Evolutionary conservation across 495 filamentous ascomycete species (phyloP).

Genomic region (Apodospora peruviana): DNA sequence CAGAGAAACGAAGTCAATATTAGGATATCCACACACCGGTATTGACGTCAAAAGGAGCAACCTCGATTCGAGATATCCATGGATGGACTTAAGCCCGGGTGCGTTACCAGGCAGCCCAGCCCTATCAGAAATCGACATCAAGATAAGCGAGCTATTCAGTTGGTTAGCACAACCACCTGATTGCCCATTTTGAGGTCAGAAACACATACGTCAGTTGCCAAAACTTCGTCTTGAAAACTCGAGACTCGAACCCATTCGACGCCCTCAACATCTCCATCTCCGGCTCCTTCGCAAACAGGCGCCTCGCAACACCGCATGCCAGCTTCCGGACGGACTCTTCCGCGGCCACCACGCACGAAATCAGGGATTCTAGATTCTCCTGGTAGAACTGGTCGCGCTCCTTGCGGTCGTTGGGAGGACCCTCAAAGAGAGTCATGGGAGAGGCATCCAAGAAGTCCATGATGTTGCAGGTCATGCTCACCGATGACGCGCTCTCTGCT

Average conservation of each 20-base stretch:
- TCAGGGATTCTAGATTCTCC: slow-evolving; percentile 43
- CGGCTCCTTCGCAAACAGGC: slow-evolving; percentile 37
- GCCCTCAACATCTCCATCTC: slow-evolving; percentile 31
- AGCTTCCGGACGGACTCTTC: slow-evolving; percentile 44
- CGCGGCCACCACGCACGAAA: slow-evolving; percentile 45
- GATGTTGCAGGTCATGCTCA: slow-evolving; percentile 44
- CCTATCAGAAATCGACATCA: slow-evolving; percentile 46
- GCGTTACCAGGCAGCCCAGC: slow-evolving; percentile 35
- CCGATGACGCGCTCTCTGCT: slow-evolving; percentile 29
- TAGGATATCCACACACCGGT: slow-evolving; percentile 33
- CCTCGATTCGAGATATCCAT: slow-evolving; percentile 47
- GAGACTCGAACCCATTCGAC: slow-evolving; percentile 33
- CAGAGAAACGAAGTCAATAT: neutral
- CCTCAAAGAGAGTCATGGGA: slow-evolving; percentile 46
- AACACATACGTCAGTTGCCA: slow-evolving; percentile 49
- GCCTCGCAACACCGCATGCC: slow-evolving; percentile 39
- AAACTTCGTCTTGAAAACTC: slow-evolving; percentile 38
- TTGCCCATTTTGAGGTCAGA: no score
- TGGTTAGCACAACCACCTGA: no score
- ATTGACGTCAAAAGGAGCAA: slow-evolving; percentile 42
- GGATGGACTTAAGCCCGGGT: slow-evolving; percentile 39
- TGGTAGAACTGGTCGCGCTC: slow-evolving; percentile 43
- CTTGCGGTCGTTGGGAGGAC: slow-evolving; percentile 22
- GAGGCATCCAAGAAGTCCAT: slow-evolving; percentile 48
- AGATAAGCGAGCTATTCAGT: slow-evolving; percentile 38